Evolutionary conservation across 768 basidiomycete species (phyloP).

Genomic region (Phylloporus arenicola): DNA sequence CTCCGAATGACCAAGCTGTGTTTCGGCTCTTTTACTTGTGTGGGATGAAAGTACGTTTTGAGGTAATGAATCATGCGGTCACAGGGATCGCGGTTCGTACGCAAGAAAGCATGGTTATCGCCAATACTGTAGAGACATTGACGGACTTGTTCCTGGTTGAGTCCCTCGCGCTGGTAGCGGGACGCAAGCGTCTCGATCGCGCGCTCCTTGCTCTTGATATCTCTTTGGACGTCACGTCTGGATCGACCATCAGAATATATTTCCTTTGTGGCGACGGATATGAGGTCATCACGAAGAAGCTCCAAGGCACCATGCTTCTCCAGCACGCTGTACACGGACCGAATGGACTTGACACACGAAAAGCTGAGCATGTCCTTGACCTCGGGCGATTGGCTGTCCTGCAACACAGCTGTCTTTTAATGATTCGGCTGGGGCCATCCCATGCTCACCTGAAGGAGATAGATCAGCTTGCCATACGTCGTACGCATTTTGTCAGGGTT

Average conservation of each 20-base stretch:
- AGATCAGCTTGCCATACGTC: slow-evolving; percentile 83
- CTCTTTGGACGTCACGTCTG: slow-evolving; percentile 75
- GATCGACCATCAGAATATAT: slow-evolving; percentile 68
- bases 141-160: slow-evolving; percentile 61
- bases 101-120: slow-evolving; percentile 85
- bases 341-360: slow-evolving; percentile 72
- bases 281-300: slow-evolving; percentile 70
- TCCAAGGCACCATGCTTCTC: slow-evolving; percentile 60
- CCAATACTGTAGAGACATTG: slow-evolving; percentile 86
- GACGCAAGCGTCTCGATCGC: slow-evolving; percentile 72
- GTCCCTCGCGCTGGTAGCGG: slow-evolving; percentile 53
- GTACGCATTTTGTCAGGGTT: slow-evolving; percentile 90
- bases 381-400: slow-evolving; percentile 84
- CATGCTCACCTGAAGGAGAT: slow-evolving; percentile 64
- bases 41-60: slow-evolving; percentile 73
- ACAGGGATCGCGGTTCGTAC: slow-evolving; percentile 83
- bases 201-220: slow-evolving; percentile 79
- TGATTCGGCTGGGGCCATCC: background rate
- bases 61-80: slow-evolving; percentile 76
- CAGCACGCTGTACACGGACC: slow-evolving; percentile 64
- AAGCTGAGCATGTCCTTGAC: slow-evolving; percentile 77
- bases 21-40: slow-evolving; percentile 58
- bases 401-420: background rate
- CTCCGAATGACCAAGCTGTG: slow-evolving; percentile 73
- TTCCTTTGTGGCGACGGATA: slow-evolving; percentile 75